Conservation (phyloP, 345 rosid species). For the Dimocarpus longan region DNA sequence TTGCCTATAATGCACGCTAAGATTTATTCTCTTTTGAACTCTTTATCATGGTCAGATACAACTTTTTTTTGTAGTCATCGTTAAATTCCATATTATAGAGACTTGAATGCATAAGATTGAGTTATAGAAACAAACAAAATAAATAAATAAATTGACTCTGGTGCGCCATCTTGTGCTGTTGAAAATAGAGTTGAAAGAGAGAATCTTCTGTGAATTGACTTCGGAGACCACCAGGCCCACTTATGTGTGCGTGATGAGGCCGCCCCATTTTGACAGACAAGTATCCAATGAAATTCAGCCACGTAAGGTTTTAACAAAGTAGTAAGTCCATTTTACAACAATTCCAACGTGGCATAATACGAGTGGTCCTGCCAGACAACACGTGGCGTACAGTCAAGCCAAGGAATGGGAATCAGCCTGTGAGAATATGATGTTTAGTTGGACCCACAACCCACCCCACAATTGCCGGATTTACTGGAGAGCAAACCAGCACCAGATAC, state of each 20-base stretch:
- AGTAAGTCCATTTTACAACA: background rate
- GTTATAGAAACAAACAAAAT: background rate
- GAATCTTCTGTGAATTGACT: slow-evolving; percentile 2
- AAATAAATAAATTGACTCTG: background rate
- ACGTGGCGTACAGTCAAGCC: slow-evolving; percentile 8
- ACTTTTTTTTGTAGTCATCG: background rate
- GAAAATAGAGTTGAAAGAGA: background rate
- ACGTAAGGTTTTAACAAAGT: background rate
- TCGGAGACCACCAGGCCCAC: background rate
- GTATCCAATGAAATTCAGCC: slow-evolving; percentile 1
- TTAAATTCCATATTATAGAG: background rate
- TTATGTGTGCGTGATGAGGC: background rate
- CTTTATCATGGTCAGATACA: background rate
- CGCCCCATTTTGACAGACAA: background rate
- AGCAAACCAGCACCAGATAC: background rate
- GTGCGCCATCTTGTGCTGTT: background rate
- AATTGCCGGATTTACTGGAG: background rate
- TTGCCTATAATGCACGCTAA: background rate
- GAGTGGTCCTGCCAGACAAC: slow-evolving; percentile 10
- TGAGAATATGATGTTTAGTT: background rate
- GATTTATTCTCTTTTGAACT: background rate
- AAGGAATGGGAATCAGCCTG: background rate
- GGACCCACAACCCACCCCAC: background rate
- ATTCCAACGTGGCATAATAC: background rate
- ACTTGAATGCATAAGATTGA: background rate